Percentiles rank a stretch among this genome's conserved stretches.
Evolutionary conservation across 345 rosid species (phyloP).

Genomic region (Populus davidiana): DNA sequence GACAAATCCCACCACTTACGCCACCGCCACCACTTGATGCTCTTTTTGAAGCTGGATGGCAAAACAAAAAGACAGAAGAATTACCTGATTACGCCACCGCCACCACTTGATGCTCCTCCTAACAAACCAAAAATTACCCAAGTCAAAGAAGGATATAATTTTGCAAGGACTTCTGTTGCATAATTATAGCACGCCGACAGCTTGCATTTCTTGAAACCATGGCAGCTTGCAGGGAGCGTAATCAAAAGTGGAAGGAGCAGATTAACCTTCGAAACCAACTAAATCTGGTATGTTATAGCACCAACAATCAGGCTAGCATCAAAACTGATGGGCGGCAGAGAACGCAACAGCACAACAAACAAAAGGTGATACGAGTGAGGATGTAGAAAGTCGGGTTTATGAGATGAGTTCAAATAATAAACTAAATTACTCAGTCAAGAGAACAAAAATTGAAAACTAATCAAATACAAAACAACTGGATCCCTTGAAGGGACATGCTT

Average conservation of each 20-base stretch:
- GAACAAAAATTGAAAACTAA: slow-evolving; percentile 28
- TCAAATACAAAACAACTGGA: slow-evolving; percentile 35
- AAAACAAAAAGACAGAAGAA: too few relatives aligned
- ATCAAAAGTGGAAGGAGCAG: neutral
- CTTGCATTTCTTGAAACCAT: neutral
- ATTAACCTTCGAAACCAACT: neutral
- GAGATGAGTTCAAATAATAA: slow-evolving; percentile 17
- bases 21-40: neutral
- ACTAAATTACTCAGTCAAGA: slow-evolving; percentile 18
- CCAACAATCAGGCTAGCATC: neutral
- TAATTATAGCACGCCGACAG: too few relatives aligned
- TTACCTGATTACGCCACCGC: neutral
- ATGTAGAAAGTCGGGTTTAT: slow-evolving; percentile 5
- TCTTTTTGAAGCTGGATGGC: neutral
- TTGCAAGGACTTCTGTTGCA: too few relatives aligned
- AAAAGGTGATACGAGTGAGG: neutral
- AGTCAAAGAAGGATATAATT: too few relatives aligned
- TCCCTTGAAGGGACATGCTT: slow-evolving; percentile 23
- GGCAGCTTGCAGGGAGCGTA: neutral
- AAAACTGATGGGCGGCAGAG: neutral
- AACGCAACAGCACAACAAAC: neutral
- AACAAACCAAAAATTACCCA: neutral
- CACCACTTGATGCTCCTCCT: neutral
- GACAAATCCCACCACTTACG: neutral
- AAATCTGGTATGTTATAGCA: neutral